Evolutionary conservation across 768 basidiomycete species (phyloP), one percentile per base, ranked within the genome.

Genomic region (Mycena metata): DNA sequence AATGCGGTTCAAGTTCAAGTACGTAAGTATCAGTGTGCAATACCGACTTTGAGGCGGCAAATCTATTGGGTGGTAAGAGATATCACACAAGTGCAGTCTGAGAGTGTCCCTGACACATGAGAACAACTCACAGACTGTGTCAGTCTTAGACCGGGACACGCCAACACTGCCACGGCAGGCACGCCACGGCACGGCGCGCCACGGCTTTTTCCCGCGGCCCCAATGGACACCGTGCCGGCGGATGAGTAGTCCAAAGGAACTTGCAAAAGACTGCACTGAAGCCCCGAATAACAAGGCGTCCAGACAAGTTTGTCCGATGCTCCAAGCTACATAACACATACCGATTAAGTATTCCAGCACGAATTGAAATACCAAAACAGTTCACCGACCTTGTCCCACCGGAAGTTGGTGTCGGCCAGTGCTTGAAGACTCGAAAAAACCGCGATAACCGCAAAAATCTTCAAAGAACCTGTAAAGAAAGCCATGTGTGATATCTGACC

Each of bases 181-280:
- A n/a, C n/a, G n/a, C n/a, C n/a, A n/a, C n/a, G n/a, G n/a, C n/a
- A n/a, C n/a, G n/a, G n/a, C n/a, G n/a, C n/a, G n/a, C n/a, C n/a
- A n/a, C n/a, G n/a, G n/a, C n/a, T n/a, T n/a, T n/a, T n/a, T n/a
- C n/a, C n/a, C n/a, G n/a, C n/a, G n/a, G n/a, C n/a, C n/a, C n/a
- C n/a, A n/a, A n/a, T n/a, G 45, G 64, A 36, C 6, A 54, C 68
- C 5, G 21, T 55, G 9, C 42, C 60, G 9, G 71, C 35, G 3
- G 69, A 59, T 10, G 71, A 51, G 36, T 72, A 69, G 57, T 72
- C 59, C 69, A 59, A 23, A 3, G 68, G 64, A 26, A 51, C 65
- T 68, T 60, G 30, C 45, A 82, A 74, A 41, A 78, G 74, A 55
- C 79, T 76, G 65, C 81, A 83, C 54, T 82, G 72, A 19, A 69